Evolutionary conservation across 192 early-diverging fungal genomes (phyloP).

Genomic region (Phlyctochytrium bullatum): DNA sequence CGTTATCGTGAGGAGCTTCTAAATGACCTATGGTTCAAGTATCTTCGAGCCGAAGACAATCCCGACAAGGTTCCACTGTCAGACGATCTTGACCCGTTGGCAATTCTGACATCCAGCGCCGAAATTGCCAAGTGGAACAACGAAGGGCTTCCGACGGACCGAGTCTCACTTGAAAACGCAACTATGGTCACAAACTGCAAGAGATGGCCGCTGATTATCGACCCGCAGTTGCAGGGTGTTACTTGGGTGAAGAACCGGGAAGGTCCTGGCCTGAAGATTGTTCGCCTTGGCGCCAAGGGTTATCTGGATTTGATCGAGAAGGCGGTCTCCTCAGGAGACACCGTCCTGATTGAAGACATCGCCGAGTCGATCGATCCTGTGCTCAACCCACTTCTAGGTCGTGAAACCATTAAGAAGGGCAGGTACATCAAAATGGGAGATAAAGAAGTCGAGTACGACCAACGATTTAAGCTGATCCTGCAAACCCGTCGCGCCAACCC

Average conservation of each 20-base stretch:
- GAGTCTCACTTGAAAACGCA: constrained; percentile 63
- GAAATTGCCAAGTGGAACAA: constrained; percentile 69
- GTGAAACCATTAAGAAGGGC: constrained; percentile 67
- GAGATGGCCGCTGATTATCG: constrained; percentile 66
- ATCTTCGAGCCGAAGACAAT: constrained; percentile 42
- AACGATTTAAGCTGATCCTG: constrained; percentile 59
- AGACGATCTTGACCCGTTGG: constrained; percentile 54
- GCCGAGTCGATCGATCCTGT: constrained; percentile 60
- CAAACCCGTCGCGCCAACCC: constrained; percentile 62
- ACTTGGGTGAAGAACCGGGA: constrained; percentile 65
- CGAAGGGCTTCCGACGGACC: constrained; percentile 61
- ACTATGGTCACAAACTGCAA: constrained; percentile 62
- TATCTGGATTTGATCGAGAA: constrained; percentile 65
- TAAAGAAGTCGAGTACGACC: constrained; percentile 69
- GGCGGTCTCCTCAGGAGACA: constrained; percentile 57
- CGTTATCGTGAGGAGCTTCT: constrained; percentile 58
- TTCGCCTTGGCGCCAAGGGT: constrained; percentile 54
- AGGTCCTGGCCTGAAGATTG: constrained; percentile 52
- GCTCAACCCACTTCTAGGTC: constrained; percentile 60
- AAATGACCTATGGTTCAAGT: constrained; percentile 56
- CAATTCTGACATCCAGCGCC: constrained; percentile 54
- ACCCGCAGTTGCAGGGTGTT: constrained; percentile 67
- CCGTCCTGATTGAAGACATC: constrained; percentile 64
- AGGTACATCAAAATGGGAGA: constrained; percentile 67
- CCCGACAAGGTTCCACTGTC: constrained; percentile 53